A percentile compares a stretch with the other conserved stretches of the same genome.
These are phyloP conservation scores for Fusarium solani-melongenae DNA, from an alignment of 2,329 filamentous ascomycete species.

Conservation along the genomic window DNA sequence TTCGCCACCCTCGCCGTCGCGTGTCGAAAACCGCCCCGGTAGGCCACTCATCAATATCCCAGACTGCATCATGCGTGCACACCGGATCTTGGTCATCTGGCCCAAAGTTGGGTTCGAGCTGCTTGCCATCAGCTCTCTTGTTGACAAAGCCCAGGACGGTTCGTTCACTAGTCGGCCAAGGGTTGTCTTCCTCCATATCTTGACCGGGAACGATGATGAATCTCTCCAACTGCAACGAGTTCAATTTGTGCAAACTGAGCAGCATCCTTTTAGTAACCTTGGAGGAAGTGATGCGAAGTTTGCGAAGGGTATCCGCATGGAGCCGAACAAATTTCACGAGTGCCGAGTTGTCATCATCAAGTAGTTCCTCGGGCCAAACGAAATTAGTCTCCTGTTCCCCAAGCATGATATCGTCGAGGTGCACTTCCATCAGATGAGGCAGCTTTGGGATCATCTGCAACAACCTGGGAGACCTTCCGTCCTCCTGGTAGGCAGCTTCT, in stretches of 20 bases:
- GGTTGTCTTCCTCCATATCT: background rate
- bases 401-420: background rate
- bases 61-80: background rate
- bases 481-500: background rate
- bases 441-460: background rate
- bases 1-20: background rate
- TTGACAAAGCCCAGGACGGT: background rate
- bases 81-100: background rate
- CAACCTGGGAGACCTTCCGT: background rate
- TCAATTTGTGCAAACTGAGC: background rate
- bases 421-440: background rate
- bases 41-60: background rate
- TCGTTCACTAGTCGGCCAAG: background rate
- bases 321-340: background rate
- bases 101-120: background rate
- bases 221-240: background rate
- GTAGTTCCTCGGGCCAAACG: background rate
- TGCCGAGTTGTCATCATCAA: background rate
- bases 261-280: background rate
- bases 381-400: background rate
- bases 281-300: background rate
- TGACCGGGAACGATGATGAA: slow-evolving; percentile 2
- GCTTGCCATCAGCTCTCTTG: background rate
- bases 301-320: slow-evolving; percentile 5
- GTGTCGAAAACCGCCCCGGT: slow-evolving; percentile 1